Evolutionary conservation across 208 protist species (phyloP), one percentile per base, ranked within the genome.

Genomic region (Giardia duodenalis): DNA sequence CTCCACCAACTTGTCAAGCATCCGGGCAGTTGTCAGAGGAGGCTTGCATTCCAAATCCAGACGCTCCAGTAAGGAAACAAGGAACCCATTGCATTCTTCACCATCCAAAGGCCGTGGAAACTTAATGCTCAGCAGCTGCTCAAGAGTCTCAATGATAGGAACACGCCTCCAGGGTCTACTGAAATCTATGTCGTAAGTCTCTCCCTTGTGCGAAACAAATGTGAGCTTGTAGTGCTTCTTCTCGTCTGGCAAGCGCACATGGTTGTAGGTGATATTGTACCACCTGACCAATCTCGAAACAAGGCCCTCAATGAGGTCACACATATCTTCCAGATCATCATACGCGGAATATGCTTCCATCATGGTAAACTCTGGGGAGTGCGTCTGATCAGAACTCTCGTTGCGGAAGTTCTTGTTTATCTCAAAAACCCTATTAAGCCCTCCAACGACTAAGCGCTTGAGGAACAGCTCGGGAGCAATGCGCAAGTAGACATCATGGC

Each of bases 301-400:
- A 47, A 98, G 93, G 46, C 99, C 95, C 95, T 99, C 98, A 1
- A 98, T 99, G 4, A 98, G 93, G 0, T 94, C 92, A 95, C 99
- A 99, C 92, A 99, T 97, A 95, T 99, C 98, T 91, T 99, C 95
- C 95, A 99, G 99, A 94, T 99, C 99, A 67, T 96, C 96, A 95
- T 99, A 99, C 0, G 99, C 99, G 97, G 96, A 97, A 95, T 99
- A 99, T 93, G 98, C 99, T 95, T 99, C 99, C 92, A 96, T 96
- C 46, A 98, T 98, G n/a, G 99, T 99, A 95, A 99, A 99, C 95
- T 99, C 98, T 57, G 99, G 99, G 96, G 99, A 99, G 96, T 99
- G 99, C 93, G 95, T 97, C 76, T 95, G 92, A 94, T 98, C 97
- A n/a, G 96, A 95, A 92, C 95, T 96, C 94, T 99, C 99, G 95